Conservation (phyloP, 495 filamentous ascomycete species). For the Xylaria cubensis region DNA sequence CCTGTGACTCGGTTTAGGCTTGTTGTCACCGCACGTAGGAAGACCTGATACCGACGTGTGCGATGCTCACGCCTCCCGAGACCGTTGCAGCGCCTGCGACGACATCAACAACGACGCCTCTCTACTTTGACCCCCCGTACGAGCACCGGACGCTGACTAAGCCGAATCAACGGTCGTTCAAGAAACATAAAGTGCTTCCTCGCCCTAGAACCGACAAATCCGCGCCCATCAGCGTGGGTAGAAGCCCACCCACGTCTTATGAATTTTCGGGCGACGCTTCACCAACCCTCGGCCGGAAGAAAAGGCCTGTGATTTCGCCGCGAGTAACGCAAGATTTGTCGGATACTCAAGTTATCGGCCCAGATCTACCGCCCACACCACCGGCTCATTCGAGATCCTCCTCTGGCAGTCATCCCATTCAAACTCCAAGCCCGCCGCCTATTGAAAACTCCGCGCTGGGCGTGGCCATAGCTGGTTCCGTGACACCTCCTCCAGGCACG, state of each 20-base stretch:
- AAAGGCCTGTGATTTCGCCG: constrained; percentile 31
- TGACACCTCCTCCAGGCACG: constrained; percentile 24
- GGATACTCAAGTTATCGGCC: constrained; percentile 37
- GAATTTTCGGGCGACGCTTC: constrained; percentile 33
- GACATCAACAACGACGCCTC: constrained; percentile 36
- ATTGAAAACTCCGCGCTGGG: constrained; percentile 44
- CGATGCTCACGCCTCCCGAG: constrained; percentile 37
- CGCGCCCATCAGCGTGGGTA: constrained; percentile 32
- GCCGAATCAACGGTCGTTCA: constrained; percentile 52
- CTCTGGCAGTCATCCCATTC: constrained; percentile 50
- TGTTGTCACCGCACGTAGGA: constrained; percentile 2
- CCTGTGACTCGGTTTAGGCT: constrained; percentile 21
- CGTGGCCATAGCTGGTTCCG: constrained; percentile 11
- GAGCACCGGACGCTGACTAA: constrained; percentile 33
- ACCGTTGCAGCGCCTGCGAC: constrained; percentile 34
- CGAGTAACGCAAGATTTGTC: constrained; percentile 41
- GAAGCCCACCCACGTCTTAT: constrained; percentile 30
- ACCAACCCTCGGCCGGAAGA: constrained; percentile 34
- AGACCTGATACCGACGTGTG: constrained; percentile 29
- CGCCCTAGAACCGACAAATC: constrained; percentile 50
- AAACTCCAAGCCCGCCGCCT: constrained; percentile 42
- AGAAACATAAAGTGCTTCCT: constrained; percentile 61
- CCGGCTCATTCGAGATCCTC: constrained; percentile 60
- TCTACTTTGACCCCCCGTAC: constrained; percentile 39
- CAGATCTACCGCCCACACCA: constrained; percentile 60